A percentile compares a stretch with the other conserved stretches of the same genome.
These are phyloP conservation scores for Phytophthora fragariae DNA, from an alignment of 352 stramenopile species.

Conservation along the genomic window DNA sequence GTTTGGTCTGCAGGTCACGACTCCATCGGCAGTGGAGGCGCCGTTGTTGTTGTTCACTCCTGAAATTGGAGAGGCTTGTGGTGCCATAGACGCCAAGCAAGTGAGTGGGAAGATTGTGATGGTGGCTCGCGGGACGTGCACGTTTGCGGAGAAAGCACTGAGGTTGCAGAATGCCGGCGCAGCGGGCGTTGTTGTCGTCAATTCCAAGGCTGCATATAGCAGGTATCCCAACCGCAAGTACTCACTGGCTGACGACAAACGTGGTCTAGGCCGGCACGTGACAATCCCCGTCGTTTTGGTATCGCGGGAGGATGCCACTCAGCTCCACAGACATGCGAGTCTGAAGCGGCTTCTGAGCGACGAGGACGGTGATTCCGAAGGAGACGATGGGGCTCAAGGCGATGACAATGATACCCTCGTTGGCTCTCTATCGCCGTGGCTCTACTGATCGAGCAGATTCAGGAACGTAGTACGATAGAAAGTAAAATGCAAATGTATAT, in stretches of 20 bases:
- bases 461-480: slow-evolving; percentile 32
- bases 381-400: not conserved
- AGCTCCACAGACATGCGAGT: slow-evolving; percentile 52
- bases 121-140: slow-evolving; percentile 71
- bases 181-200: slow-evolving; percentile 71
- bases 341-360: slow-evolving; percentile 21
- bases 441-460: slow-evolving; percentile 42
- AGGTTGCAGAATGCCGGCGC: slow-evolving; percentile 66
- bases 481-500: slow-evolving; percentile 23
- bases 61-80: slow-evolving; percentile 60
- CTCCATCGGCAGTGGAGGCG: slow-evolving; percentile 57
- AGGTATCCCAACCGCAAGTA: slow-evolving; percentile 65
- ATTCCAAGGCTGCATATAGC: slow-evolving; percentile 58
- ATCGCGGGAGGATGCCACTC: slow-evolving; percentile 53
- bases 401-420: slow-evolving; percentile 35
- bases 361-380: slow-evolving; percentile 8
- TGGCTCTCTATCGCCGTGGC: slow-evolving; percentile 68
- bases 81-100: slow-evolving; percentile 31
- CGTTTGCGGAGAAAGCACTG: slow-evolving; percentile 82
- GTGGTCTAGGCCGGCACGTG: slow-evolving; percentile 50
- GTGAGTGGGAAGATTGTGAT: slow-evolving; percentile 75
- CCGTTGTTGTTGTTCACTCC: slow-evolving; percentile 55
- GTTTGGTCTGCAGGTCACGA: slow-evolving; percentile 66
- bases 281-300: slow-evolving; percentile 80
- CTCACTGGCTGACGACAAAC: slow-evolving; percentile 67